Evolutionary conservation across 805 yeast genomes (phyloP).

Genomic region (Yamadazyma kitorensis): DNA sequence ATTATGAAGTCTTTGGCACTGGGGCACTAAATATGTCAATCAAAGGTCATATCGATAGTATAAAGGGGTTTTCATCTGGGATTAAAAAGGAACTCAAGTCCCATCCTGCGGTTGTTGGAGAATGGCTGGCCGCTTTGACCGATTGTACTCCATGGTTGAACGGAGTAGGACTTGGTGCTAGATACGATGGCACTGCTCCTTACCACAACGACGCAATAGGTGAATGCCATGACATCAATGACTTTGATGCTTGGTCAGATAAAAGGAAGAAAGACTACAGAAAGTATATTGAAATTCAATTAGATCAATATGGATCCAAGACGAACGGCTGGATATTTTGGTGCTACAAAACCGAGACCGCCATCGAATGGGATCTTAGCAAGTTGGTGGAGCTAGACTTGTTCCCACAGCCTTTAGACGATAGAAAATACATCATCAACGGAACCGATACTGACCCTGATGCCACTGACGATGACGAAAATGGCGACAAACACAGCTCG

Average conservation of each 20-base stretch:
- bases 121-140: constrained; percentile 72
- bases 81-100: constrained; percentile 34
- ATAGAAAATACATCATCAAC: constrained; percentile 28
- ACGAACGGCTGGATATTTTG: constrained; percentile 68
- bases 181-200: constrained; percentile 51
- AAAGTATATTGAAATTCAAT: constrained; percentile 56
- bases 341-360: constrained; percentile 67
- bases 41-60: constrained; percentile 30
- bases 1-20: constrained; percentile 35
- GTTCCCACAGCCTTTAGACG: constrained; percentile 60
- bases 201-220: constrained; percentile 28
- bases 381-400: constrained; percentile 51
- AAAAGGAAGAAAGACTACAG: constrained; percentile 47
- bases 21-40: constrained; percentile 25
- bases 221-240: constrained; percentile 42
- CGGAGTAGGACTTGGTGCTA: constrained; percentile 64
- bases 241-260: constrained; percentile 40
- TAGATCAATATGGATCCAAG: constrained; percentile 46
- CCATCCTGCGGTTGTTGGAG: constrained; percentile 61
- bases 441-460: constrained; percentile 30
- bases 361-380: constrained; percentile 67
- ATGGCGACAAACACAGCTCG: background rate
- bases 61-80: constrained; percentile 26
- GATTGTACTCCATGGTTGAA: constrained; percentile 71
- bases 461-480: constrained; percentile 4